phyloP scores from a whole-genome alignment of 2,329 filamentous ascomycete genomes.

The Ophiocordyceps unilateralis region DNA sequence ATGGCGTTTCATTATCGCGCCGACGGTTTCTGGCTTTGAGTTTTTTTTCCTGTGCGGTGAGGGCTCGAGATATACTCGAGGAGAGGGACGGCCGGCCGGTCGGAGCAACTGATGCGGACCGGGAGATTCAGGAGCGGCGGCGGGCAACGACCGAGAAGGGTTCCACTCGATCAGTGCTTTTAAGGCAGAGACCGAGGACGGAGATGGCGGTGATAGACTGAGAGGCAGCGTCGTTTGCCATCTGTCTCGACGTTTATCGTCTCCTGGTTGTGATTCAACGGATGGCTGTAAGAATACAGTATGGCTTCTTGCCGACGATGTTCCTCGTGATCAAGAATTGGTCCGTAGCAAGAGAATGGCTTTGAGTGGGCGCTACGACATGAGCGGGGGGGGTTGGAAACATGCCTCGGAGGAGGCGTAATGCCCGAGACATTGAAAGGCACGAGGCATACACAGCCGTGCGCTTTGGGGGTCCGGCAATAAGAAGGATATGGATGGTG shows the following conservation, averaged over 20 bases:
- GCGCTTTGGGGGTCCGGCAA: too few relatives aligned
- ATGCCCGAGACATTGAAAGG: too few relatives aligned
- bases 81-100: neutral
- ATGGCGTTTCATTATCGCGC: neutral
- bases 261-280: neutral
- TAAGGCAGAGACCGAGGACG: neutral
- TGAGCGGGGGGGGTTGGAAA: neutral
- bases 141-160: neutral
- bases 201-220: neutral
- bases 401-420: too few relatives aligned
- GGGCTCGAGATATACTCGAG: neutral
- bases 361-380: neutral
- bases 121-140: neutral
- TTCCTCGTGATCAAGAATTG: neutral
- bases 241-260: neutral
- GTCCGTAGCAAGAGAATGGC: neutral
- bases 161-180: constrained; percentile 1
- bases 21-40: neutral
- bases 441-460: too few relatives aligned
- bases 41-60: neutral
- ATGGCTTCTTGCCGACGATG: neutral
- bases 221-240: neutral
- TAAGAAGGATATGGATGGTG: too few relatives aligned
- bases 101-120: neutral
- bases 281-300: neutral